These are phyloP conservation scores for Saprolegnia parasitica DNA, from an alignment of 352 stramenopile genomes.

Conservation along the genomic window DNA sequence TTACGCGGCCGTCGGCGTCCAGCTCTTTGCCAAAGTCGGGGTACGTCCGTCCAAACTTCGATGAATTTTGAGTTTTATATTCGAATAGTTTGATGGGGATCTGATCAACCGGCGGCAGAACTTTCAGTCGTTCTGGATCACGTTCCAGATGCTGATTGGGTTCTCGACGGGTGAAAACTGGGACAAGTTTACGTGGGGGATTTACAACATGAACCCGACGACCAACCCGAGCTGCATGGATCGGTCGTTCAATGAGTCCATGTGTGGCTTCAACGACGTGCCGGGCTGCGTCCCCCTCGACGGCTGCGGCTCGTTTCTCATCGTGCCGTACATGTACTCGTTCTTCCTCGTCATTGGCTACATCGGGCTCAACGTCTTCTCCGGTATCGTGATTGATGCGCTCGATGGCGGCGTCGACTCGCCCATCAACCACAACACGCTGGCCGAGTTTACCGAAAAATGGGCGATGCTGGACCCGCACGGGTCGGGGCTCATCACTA, in stretches of 20 bases:
- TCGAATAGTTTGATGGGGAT: conserved; percentile 35
- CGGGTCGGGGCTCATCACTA: conserved; percentile 76
- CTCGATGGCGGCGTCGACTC: conserved; percentile 68
- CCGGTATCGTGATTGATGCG: conserved; percentile 90
- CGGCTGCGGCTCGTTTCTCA: conserved; percentile 62
- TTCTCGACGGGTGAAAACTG: conserved; percentile 91
- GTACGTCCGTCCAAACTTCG: conserved; percentile 51
- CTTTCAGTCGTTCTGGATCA: conserved; percentile 88
- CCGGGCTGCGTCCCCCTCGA: conserved; percentile 54
- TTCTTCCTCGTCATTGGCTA: conserved; percentile 91
- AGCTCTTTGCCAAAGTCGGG: conserved; percentile 88
- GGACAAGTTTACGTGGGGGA: conserved; percentile 89
- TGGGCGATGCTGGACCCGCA: conserved; percentile 87
- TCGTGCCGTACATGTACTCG: conserved; percentile 69
- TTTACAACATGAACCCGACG: conserved; percentile 35
- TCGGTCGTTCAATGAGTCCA: conserved; percentile 46
- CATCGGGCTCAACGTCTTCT: conserved; percentile 92
- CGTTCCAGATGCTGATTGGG: conserved; percentile 86
- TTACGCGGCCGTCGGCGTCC: conserved; percentile 87
- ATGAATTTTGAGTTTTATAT: too few species aligned
- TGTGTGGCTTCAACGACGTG: conserved; percentile 70
- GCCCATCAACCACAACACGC: conserved; percentile 77
- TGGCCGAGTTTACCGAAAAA: conserved; percentile 85
- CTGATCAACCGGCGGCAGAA: conserved; percentile 87
- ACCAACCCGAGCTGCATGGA: conserved; percentile 44